A percentile compares a stretch with the other conserved stretches of the same genome.
Evolutionary conservation across 2,329 filamentous ascomycete species (phyloP).

Genomic region (Dryadomyces quercivorus): DNA sequence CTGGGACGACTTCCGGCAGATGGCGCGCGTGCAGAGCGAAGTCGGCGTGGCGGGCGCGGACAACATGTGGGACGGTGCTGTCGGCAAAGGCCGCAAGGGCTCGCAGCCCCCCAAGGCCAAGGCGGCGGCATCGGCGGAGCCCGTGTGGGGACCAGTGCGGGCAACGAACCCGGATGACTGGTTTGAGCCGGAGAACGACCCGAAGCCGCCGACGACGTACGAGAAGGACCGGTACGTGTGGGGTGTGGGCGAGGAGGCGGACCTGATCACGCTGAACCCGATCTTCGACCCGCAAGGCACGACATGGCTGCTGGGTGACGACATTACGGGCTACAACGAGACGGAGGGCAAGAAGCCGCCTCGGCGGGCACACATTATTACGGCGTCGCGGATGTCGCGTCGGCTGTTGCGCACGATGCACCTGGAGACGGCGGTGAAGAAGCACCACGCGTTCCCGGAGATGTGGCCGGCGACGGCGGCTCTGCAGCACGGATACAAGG

Average conservation of each 20-base stretch:
- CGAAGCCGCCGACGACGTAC: slow-evolving; percentile 55
- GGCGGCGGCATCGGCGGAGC: slow-evolving; percentile 32
- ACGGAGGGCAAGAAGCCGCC: slow-evolving; percentile 42
- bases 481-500: slow-evolving; percentile 85
- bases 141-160: slow-evolving; percentile 75
- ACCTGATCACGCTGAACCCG: slow-evolving; percentile 83
- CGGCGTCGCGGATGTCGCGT: slow-evolving; percentile 70
- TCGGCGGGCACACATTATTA: slow-evolving; percentile 79
- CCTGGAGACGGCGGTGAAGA: slow-evolving; percentile 70
- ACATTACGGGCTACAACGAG: slow-evolving; percentile 75
- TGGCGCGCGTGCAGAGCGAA: slow-evolving; percentile 64
- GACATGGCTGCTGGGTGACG: slow-evolving; percentile 68
- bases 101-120: slow-evolving; percentile 17
- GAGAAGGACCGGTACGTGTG: slow-evolving; percentile 74
- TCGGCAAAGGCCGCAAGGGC: slow-evolving; percentile 24
- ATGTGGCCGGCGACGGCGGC: slow-evolving; percentile 90
- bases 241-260: slow-evolving; percentile 84
- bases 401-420: slow-evolving; percentile 80
- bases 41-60: slow-evolving; percentile 53
- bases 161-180: slow-evolving; percentile 57
- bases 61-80: slow-evolving; percentile 50
- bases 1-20: slow-evolving; percentile 71
- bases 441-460: slow-evolving; percentile 86
- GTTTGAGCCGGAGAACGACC: slow-evolving; percentile 62
- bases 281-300: slow-evolving; percentile 85